Evolutionary conservation across 192 early-diverging fungal species (phyloP).

Genomic region (Piromyces finnis): DNA sequence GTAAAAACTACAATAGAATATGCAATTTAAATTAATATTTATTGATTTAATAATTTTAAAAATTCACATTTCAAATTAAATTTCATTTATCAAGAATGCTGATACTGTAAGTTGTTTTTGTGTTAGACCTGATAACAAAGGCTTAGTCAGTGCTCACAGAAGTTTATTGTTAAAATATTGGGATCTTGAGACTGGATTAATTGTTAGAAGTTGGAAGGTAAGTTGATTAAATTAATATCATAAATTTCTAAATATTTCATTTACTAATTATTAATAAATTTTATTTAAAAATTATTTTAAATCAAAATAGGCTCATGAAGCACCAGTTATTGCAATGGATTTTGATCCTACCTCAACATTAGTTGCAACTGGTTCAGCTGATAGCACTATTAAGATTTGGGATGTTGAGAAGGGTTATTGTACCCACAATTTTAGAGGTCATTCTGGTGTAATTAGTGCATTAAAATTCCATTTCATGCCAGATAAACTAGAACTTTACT

Average conservation of each 20-base stretch:
- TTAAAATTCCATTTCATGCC: constrained; percentile 59
- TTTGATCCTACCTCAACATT: constrained; percentile 77
- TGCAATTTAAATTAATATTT: no score
- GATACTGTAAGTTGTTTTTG: constrained; percentile 79
- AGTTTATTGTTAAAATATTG: constrained; percentile 62
- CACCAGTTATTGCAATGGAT: constrained; percentile 81
- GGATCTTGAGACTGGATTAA: constrained; percentile 41
- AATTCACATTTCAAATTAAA: no score
- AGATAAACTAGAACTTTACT: constrained; percentile 39
- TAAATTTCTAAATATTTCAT: no score
- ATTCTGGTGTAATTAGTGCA: constrained; percentile 66
- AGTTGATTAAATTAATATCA: no score
- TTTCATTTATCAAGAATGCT: no score
- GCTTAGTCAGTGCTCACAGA: constrained; percentile 63
- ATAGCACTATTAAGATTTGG: constrained; percentile 89
- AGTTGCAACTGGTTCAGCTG: constrained; percentile 91
- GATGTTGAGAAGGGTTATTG: constrained; percentile 81
- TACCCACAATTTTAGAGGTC: constrained; percentile 90
- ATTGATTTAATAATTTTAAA: no score
- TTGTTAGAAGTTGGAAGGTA: constrained; percentile 47
- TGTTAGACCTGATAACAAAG: constrained; percentile 54
- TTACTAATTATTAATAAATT: no score
- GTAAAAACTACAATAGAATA: no score
- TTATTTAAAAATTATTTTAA: no score
- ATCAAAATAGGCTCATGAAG: constrained; percentile 54